phyloP scores from a whole-genome alignment of 2,329 filamentous ascomycete genomes.

The Colletotrichum limetticola region DNA sequence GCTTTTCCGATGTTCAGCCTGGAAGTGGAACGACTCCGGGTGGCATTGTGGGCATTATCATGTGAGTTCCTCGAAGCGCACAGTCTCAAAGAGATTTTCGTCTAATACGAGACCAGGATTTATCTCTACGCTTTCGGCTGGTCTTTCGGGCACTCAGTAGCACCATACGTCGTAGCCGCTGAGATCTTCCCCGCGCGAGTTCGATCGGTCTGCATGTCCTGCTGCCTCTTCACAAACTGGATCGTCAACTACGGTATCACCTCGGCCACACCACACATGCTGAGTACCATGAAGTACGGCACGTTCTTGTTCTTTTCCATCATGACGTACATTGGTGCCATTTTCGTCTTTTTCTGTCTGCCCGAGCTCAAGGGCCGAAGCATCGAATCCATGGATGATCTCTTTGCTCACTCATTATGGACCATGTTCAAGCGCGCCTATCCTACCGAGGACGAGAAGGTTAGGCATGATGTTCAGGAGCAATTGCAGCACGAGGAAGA shows the following conservation, averaged over 20 bases:
- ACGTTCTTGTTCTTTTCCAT: constrained; percentile 34
- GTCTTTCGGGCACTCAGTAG: constrained; percentile 39
- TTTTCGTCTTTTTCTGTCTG: constrained; percentile 58
- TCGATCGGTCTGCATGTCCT: constrained; percentile 41
- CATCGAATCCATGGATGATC: constrained; percentile 60
- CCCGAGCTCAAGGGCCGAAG: constrained; percentile 62
- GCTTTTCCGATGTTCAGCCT: constrained; percentile 44
- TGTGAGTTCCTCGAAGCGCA: constrained; percentile 18
- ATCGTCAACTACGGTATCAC: constrained; percentile 45
- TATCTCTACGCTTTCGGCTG: constrained; percentile 45
- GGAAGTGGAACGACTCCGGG: constrained; percentile 48
- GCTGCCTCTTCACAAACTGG: constrained; percentile 43
- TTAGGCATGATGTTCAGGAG: constrained; percentile 19
- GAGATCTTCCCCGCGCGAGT: constrained; percentile 46
- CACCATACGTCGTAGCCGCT: constrained; percentile 39
- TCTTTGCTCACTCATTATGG: constrained; percentile 54
- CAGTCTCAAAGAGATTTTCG: no score
- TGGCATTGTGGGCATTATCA: constrained; percentile 52
- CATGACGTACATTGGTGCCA: constrained; percentile 26
- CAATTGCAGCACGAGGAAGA: constrained; percentile 4
- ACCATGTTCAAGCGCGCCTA: constrained; percentile 53
- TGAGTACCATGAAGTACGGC: constrained; percentile 30
- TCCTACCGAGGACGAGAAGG: constrained; percentile 59
- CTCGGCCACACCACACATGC: constrained; percentile 41
- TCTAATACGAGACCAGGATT: constrained; percentile 37